phyloP scores from a whole-genome alignment of 352 stramenopile species.

The Paralagenidium karlingii region DNA sequence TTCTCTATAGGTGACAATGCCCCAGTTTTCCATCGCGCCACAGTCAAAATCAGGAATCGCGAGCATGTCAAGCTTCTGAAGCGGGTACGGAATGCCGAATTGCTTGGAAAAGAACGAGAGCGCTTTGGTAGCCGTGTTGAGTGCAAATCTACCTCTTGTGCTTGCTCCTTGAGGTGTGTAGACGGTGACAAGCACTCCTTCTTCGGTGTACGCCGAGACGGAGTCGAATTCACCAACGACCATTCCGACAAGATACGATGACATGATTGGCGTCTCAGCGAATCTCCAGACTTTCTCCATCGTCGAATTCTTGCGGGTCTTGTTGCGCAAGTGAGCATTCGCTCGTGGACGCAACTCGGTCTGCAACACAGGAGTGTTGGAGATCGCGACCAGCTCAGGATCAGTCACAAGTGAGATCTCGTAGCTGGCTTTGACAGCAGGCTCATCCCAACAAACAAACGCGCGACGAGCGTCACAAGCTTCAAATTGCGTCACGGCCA shows the following conservation, averaged over 20 bases:
- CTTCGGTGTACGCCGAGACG: slow-evolving; percentile 79
- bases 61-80: slow-evolving; percentile 98
- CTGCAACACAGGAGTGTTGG: slow-evolving; percentile 93
- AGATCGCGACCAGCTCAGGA: slow-evolving; percentile 83
- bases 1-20: slow-evolving; percentile 96
- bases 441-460: slow-evolving; percentile 98
- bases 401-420: slow-evolving; percentile 87
- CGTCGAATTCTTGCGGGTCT: slow-evolving; percentile 15
- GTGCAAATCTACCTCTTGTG: slow-evolving; percentile 85
- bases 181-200: slow-evolving; percentile 89
- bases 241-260: slow-evolving; percentile 92
- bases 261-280: slow-evolving; percentile 93
- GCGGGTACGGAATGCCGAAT: slow-evolving; percentile 87
- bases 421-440: slow-evolving; percentile 93
- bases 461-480: slow-evolving; percentile 85
- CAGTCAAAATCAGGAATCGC: slow-evolving; percentile 94
- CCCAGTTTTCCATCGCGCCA: slow-evolving; percentile 95
- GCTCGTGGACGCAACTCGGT: slow-evolving; percentile 42
- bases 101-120: slow-evolving; percentile 58
- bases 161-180: slow-evolving; percentile 92
- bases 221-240: slow-evolving; percentile 95
- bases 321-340: slow-evolving; percentile 36
- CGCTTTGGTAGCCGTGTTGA: slow-evolving; percentile 53
- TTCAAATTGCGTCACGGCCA: slow-evolving; percentile 86
- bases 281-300: slow-evolving; percentile 75